Percentiles rank a stretch among this genome's conserved stretches.
These are phyloP conservation scores for Agaricales sp. DNA, from an alignment of 1,284 basidiomycete species.

Conservation along the genomic window DNA sequence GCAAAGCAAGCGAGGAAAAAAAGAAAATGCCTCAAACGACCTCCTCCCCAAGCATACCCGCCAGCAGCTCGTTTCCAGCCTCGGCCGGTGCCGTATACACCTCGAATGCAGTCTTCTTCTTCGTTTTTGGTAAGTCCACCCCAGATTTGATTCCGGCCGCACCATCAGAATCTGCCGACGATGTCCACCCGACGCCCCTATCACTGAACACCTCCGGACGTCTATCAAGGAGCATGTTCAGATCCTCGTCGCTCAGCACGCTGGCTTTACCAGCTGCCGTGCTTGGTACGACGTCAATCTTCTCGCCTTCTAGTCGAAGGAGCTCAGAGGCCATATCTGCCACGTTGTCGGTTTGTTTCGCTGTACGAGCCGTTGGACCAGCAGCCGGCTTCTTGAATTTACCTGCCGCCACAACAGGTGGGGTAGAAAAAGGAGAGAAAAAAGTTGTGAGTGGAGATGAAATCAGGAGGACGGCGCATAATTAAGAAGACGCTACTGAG, in stretches of 20 bases:
- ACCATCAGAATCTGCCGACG: constrained; percentile 15
- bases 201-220: constrained; percentile 70
- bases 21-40: constrained; percentile 10
- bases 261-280: constrained; percentile 55
- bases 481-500: too few species aligned
- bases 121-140: constrained; percentile 14
- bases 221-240: constrained; percentile 77
- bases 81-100: constrained; percentile 71
- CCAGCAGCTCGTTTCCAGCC: constrained; percentile 63
- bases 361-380: constrained; percentile 26
- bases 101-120: constrained; percentile 63
- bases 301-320: constrained; percentile 77
- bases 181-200: constrained; percentile 75
- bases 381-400: constrained; percentile 71
- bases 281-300: constrained; percentile 78
- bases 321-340: constrained; percentile 78
- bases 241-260: constrained; percentile 74
- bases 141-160: constrained; percentile 15
- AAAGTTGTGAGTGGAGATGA: constrained; percentile 7
- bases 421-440: constrained; percentile 4
- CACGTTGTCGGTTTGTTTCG: constrained; percentile 47
- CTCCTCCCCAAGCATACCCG: constrained; percentile 56
- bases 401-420: constrained; percentile 26
- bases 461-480: background rate
- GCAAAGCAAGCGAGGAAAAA: too few species aligned